Conservation (phyloP, 2,329 filamentous ascomycete genomes). For the Aspergillus texensis region DNA sequence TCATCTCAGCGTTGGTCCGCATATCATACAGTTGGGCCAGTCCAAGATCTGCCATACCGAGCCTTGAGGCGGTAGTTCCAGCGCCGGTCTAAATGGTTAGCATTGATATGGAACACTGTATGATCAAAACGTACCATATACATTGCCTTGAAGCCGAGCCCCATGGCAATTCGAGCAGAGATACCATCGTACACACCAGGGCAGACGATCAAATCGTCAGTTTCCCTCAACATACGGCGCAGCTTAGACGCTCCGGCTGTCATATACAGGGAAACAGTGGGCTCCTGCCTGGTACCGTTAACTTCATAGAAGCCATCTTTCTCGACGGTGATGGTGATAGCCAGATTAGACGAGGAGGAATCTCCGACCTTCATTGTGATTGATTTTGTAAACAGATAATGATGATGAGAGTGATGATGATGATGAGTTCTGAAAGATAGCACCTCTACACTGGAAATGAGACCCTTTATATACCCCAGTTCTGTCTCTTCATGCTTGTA, state of each 20-base stretch:
- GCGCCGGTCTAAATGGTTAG: constrained; percentile 57
- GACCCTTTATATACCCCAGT: constrained; percentile 6
- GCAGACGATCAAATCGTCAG: constrained; percentile 52
- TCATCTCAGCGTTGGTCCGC: constrained; percentile 65
- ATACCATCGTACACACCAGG: constrained; percentile 72
- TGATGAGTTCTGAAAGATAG: neutral
- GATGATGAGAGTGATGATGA: neutral
- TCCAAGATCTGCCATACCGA: constrained; percentile 66
- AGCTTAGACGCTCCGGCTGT: constrained; percentile 33
- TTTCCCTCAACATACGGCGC: constrained; percentile 30
- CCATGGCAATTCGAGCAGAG: constrained; percentile 64
- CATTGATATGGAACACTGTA: neutral
- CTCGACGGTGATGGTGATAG: constrained; percentile 36
- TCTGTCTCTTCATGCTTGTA: too few relatives aligned
- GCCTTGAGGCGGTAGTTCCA: constrained; percentile 61
- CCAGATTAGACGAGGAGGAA: constrained; percentile 23
- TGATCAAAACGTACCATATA: constrained; percentile 61
- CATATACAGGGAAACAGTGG: constrained; percentile 31
- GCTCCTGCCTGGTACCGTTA: constrained; percentile 32
- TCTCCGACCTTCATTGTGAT: constrained; percentile 18
- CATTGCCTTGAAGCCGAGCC: constrained; percentile 64
- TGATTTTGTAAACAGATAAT: neutral
- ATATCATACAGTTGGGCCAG: constrained; percentile 66
- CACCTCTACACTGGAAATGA: neutral
- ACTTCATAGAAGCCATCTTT: constrained; percentile 37